phyloP scores from a whole-genome alignment of 2,329 filamentous ascomycete species.

The Exophiala bonariae region DNA sequence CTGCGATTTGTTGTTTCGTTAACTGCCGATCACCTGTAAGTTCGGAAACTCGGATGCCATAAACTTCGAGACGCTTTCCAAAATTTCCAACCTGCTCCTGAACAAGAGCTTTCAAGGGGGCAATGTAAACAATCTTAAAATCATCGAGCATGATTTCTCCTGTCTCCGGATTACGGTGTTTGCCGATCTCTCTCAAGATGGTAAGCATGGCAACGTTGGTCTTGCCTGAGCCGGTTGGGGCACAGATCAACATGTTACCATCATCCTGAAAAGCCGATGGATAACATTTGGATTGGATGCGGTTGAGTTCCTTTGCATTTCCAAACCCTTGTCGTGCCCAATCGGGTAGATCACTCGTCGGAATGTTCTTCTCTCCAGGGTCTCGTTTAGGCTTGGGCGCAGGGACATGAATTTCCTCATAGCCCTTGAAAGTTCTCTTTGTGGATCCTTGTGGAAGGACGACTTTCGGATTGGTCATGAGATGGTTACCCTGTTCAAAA shows the following conservation, averaged over 20 bases:
- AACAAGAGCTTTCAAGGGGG: slow-evolving; percentile 90
- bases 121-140: slow-evolving; percentile 99
- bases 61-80: slow-evolving; percentile 83
- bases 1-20: slow-evolving; percentile 96
- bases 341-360: slow-evolving; percentile 83
- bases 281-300: slow-evolving; percentile 92
- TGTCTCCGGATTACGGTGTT: slow-evolving; percentile 82
- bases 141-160: slow-evolving; percentile 94
- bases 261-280: slow-evolving; percentile 89
- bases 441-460: slow-evolving; percentile 91
- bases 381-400: slow-evolving; percentile 85
- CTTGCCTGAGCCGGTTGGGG: slow-evolving; percentile 95
- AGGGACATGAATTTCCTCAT: slow-evolving; percentile 97
- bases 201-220: slow-evolving; percentile 98
- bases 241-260: slow-evolving; percentile 96
- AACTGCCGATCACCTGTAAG: slow-evolving; percentile 96
- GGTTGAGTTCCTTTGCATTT: slow-evolving; percentile 82
- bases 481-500: slow-evolving; percentile 96
- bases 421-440: slow-evolving; percentile 94
- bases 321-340: slow-evolving; percentile 90
- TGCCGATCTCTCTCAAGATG: slow-evolving; percentile 94
- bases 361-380: slow-evolving; percentile 75
- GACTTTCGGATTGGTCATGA: slow-evolving; percentile 99
- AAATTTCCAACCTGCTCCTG: slow-evolving; percentile 99
- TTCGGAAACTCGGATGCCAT: slow-evolving; percentile 91